Percentiles rank a stretch among this genome's conserved stretches.
Evolutionary conservation across 139 green algal genomes (phyloP).

Genomic region (Chlamydomonas schloesseri): DNA sequence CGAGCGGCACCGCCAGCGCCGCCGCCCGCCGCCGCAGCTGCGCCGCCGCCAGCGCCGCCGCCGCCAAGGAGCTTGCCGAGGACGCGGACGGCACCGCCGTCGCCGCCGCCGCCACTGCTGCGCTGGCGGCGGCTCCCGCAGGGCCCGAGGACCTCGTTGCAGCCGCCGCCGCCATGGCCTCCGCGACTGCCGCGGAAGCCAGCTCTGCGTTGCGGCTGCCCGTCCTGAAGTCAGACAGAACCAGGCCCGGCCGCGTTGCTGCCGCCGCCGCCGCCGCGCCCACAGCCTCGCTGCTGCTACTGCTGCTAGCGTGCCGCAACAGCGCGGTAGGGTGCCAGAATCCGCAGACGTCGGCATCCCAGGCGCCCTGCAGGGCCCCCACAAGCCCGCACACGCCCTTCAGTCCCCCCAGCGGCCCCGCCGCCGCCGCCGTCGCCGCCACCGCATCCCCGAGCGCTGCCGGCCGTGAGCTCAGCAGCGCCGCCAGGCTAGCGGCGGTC

Average conservation of each 20-base stretch:
- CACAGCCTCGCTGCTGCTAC: not conserved
- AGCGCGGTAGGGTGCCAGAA: slow-evolving; percentile 37
- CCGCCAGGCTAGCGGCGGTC: too few relatives aligned
- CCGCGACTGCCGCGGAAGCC: not conserved
- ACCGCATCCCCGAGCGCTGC: too few relatives aligned
- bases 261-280: not conserved
- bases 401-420: not conserved
- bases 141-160: too few relatives aligned
- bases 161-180: not conserved
- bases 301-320: not conserved
- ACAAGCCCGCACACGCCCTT: not conserved
- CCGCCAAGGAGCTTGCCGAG: not conserved
- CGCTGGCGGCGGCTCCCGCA: too few relatives aligned
- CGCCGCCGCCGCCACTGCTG: too few relatives aligned
- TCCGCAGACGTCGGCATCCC: slow-evolving; percentile 16
- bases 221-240: slow-evolving; percentile 9
- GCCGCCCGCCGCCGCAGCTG: not conserved
- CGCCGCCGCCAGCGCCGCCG: not conserved
- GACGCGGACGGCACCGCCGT: not conserved
- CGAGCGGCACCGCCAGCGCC: not conserved
- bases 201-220: not conserved
- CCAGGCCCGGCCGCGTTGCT: not conserved
- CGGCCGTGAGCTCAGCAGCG: too few relatives aligned
- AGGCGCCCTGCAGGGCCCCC: not conserved
- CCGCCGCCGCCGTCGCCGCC: too few relatives aligned